phyloP scores from a whole-genome alignment of 208 protist genomes.

The Entamoeba moshkovskii region DNA sequence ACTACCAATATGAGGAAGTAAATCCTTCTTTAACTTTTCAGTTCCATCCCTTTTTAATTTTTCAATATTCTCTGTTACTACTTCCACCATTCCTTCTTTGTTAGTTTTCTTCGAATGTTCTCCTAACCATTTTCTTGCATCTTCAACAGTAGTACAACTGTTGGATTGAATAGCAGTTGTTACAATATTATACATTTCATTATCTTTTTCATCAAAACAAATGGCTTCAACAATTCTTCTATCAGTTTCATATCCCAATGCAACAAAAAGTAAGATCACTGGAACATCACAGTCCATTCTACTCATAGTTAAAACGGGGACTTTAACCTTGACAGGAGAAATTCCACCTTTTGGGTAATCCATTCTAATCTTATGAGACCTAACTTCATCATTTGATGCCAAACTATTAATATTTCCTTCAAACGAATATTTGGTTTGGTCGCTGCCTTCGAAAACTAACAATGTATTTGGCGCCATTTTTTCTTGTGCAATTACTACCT shows the following conservation, averaged over 20 bases:
- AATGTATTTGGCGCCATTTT: constrained; percentile 73
- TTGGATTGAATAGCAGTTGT: neutral
- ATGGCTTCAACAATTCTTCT: constrained; percentile 91
- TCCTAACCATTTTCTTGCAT: neutral
- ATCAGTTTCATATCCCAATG: constrained; percentile 87
- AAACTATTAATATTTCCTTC: neutral
- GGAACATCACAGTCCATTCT: neutral
- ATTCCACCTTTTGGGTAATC: neutral
- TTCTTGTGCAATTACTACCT: constrained; percentile 74
- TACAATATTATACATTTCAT: constrained; percentile 23
- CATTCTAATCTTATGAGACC: neutral
- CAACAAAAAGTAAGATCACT: constrained; percentile 40
- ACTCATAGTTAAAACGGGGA: neutral
- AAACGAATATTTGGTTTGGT: constrained; percentile 33
- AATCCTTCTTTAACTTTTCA: neutral
- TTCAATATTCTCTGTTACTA: neutral
- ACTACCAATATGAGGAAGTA: neutral
- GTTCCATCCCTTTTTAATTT: neutral
- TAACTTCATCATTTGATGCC: neutral
- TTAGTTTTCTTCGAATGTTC: neutral
- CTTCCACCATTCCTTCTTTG: neutral
- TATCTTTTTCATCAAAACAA: constrained; percentile 51
- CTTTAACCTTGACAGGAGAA: neutral
- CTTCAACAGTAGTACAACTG: neutral
- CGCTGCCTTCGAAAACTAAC: constrained; percentile 58